These are phyloP conservation scores for Allium cepa DNA, from an alignment of 106 monocot species.

Conservation along the genomic window DNA sequence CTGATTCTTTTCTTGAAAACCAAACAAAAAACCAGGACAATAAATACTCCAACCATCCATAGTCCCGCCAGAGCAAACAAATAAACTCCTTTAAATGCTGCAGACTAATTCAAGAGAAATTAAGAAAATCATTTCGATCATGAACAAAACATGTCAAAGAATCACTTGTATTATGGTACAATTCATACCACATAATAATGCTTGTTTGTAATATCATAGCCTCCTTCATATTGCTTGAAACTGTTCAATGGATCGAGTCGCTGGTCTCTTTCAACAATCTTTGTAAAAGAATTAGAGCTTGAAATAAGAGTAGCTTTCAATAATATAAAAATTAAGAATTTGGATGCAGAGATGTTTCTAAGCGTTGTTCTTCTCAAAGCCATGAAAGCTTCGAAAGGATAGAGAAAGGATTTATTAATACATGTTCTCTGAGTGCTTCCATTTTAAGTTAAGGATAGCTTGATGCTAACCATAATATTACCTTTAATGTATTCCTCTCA, in stretches of 20 bases:
- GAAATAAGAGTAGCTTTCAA: background rate
- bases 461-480: background rate
- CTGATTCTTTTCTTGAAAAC: background rate
- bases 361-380: no score
- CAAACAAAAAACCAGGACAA: background rate
- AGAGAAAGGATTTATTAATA: background rate
- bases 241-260: conserved; percentile 1
- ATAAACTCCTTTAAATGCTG: background rate
- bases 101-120: background rate
- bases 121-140: background rate
- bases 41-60: background rate
- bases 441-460: conserved; percentile 6
- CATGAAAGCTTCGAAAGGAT: background rate
- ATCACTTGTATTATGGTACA: background rate
- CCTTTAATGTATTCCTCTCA: conserved; percentile 1
- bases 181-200: background rate
- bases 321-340: no score
- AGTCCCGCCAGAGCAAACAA: background rate
- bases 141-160: background rate
- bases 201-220: conserved; percentile 5
- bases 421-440: background rate
- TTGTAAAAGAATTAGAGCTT: background rate
- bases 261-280: background rate
- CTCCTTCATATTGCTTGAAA: conserved; percentile 1
- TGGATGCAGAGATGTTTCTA: no score